Evolutionary conservation across 495 filamentous ascomycete species (phyloP).

Genomic region (Daldinia loculata): DNA sequence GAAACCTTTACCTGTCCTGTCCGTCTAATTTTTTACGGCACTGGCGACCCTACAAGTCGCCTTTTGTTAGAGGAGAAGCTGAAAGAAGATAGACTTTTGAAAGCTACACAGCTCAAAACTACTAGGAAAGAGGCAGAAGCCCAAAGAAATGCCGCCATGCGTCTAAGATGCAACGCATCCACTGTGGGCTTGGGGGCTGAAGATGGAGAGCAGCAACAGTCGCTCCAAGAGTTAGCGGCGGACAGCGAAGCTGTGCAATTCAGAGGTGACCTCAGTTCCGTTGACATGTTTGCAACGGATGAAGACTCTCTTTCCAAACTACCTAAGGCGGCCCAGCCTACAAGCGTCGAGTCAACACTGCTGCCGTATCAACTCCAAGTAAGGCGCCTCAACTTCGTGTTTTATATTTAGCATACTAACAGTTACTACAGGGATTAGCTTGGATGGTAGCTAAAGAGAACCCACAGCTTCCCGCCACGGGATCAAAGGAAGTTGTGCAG

Average conservation of each 20-base stretch:
- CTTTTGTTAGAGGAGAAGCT: constrained; percentile 66
- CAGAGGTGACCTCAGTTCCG: constrained; percentile 68
- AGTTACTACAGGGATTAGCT: constrained; percentile 70
- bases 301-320: constrained; percentile 76
- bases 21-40: constrained; percentile 70
- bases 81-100: constrained; percentile 65
- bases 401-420: constrained; percentile 21
- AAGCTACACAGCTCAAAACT: constrained; percentile 56
- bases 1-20: constrained; percentile 75
- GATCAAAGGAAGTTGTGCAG: constrained; percentile 74
- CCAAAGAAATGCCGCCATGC: constrained; percentile 46
- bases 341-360: constrained; percentile 67
- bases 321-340: constrained; percentile 76
- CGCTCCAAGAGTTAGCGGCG: constrained; percentile 69
- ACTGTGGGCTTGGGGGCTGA: constrained; percentile 46
- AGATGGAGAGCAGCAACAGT: constrained; percentile 46
- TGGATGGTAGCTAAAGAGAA: constrained; percentile 85
- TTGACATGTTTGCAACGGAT: constrained; percentile 72
- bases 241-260: constrained; percentile 69
- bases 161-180: constrained; percentile 44
- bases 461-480: constrained; percentile 68
- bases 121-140: constrained; percentile 62
- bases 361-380: constrained; percentile 81
- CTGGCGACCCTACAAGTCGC: constrained; percentile 61
- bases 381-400: constrained; percentile 8